Conservation (phyloP, 2,329 filamentous ascomycete species). For the Aphanocladium album region DNA sequence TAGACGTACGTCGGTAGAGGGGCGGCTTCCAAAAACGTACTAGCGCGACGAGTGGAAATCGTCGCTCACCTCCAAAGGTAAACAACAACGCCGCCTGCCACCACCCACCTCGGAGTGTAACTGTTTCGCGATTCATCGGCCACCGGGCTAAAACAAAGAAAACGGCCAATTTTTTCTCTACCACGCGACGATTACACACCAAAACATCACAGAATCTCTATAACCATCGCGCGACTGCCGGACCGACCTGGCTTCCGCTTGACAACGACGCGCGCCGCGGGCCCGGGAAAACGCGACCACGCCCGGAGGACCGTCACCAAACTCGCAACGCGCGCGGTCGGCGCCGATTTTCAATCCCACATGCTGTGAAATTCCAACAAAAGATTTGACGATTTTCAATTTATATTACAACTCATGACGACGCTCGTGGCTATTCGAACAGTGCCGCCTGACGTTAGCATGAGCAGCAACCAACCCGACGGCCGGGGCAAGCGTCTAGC, state of each 20-base stretch:
- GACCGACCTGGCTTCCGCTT: not conserved
- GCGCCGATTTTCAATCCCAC: not conserved
- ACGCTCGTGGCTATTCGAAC: constrained; percentile 60
- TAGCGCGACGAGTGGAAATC: constrained; percentile 7
- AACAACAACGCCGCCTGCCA: constrained; percentile 8
- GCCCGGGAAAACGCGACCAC: constrained; percentile 7
- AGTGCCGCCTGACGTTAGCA: constrained; percentile 63
- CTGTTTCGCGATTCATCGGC: constrained; percentile 7
- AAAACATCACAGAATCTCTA: no score
- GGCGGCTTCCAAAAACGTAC: constrained; percentile 3
- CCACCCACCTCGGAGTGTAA: constrained; percentile 3
- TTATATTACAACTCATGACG: constrained; percentile 57
- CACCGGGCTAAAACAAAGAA: not conserved
- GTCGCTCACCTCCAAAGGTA: constrained; percentile 12
- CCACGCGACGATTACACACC: not conserved
- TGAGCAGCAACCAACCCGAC: constrained; percentile 59
- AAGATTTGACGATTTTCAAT: not conserved
- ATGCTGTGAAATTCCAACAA: not conserved
- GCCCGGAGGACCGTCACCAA: not conserved
- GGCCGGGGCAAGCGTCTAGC: constrained; percentile 60
- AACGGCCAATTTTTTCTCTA: not conserved
- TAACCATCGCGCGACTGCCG: not conserved
- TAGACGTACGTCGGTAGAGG: not conserved
- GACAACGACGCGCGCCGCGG: constrained; percentile 8
- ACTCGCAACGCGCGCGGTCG: not conserved